A percentile compares a stretch with the other conserved stretches of the same genome.
These are phyloP conservation scores for Mycogone perniciosa DNA, from an alignment of 2,329 filamentous ascomycete species.

Conservation along the genomic window DNA sequence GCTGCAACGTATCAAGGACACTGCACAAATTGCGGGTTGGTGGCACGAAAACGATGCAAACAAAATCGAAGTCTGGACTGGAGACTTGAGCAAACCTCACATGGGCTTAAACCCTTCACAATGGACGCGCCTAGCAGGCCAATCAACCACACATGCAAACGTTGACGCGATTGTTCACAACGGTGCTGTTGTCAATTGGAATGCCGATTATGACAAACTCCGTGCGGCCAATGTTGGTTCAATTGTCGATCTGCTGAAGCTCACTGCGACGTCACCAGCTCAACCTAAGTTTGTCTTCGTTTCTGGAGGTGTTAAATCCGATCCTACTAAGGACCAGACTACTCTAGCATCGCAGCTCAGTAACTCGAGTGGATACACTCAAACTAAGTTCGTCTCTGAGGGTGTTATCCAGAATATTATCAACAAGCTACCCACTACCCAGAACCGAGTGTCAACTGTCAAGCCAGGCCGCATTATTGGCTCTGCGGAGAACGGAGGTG, in stretches of 20 bases:
- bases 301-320: conserved; percentile 16
- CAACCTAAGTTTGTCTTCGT: conserved; percentile 19
- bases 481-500: conserved; percentile 9
- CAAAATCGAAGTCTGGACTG: conserved; percentile 7
- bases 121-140: conserved; percentile 1
- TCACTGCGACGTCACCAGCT: conserved; percentile 8
- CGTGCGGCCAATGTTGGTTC: conserved; percentile 62
- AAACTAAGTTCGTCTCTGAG: conserved; percentile 21
- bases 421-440: neutral
- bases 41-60: conserved; percentile 1
- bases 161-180: conserved; percentile 71
- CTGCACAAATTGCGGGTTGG: conserved; percentile 2
- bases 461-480: conserved; percentile 21
- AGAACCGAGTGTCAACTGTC: conserved; percentile 14
- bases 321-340: neutral
- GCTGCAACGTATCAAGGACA: conserved; percentile 1
- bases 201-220: conserved; percentile 67
- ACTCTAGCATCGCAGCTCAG: neutral
- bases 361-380: conserved; percentile 15
- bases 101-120: conserved; percentile 1
- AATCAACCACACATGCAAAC: neutral
- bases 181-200: conserved; percentile 75
- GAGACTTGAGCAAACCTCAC: neutral
- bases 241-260: conserved; percentile 14
- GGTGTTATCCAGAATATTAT: conserved; percentile 12